Base-by-base conservation (phyloP, 345 rosid species). In the Populus ilicifolia region DNA sequence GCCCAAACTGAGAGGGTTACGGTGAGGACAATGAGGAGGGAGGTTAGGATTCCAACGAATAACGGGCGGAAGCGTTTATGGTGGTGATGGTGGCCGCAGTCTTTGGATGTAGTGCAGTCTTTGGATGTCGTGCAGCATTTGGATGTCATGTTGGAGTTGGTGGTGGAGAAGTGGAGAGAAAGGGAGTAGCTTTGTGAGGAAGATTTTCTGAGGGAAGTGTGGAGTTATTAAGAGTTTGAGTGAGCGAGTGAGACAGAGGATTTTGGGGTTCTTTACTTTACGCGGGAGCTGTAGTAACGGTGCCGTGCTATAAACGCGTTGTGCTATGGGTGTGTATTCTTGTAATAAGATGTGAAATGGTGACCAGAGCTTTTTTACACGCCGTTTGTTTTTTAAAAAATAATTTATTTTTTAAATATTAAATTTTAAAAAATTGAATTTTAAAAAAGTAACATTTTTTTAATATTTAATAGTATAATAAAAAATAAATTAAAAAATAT, bases 1-100 rank as follows among this genome's bases (percentile, higher is more conserved):
- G 97, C 97, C 97, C 97, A 96, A 14, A 88, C 70, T 11, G 94
- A 78, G 77, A 96, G 90, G 81, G 91, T 80, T 2, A 84, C 84
- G 76, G 91, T 30, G 2, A 92, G 85, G 71, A 78, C 83, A 11
- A 91, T 33, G 83, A 92, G 82, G 81, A 81, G 61, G 89, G 89
- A 80, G 80, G 91, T 23, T 38, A 89, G 75, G 71, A 96, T 83
- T 0, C 88, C 83, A 66, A 77, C 75, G 74, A 74, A 78, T 29
- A 82, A 65, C 43, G 18, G 18, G 23, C 84, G 77, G 81, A 82
- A 76, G 12, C 76, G 66, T 39, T 35, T 44, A 20, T 78, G 21
- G 38, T 77, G 77, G 61, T 27, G 29, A 1, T 82, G 84, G 76
- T 38, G 17, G 68, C 73, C 79, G 73, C 84, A 82, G 46, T 78